Percentiles rank a stretch among this genome's conserved stretches.
These are phyloP conservation scores for Halophytophthora batemanensis DNA, from an alignment of 352 stramenopile species.

Conservation along the genomic window DNA sequence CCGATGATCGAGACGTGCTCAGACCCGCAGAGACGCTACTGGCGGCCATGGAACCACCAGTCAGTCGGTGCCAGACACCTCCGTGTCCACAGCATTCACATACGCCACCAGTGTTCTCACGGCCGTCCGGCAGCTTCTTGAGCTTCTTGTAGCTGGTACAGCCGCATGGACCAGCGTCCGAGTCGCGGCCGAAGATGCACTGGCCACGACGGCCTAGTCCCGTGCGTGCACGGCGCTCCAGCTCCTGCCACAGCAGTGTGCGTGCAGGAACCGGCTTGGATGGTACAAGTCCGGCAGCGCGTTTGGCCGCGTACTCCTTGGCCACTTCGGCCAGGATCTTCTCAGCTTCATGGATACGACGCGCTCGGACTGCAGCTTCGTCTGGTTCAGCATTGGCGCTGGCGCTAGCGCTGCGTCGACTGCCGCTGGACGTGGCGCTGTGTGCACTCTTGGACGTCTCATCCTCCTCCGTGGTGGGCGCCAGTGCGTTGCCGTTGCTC, in stretches of 20 bases:
- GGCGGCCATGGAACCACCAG: slow-evolving; percentile 39
- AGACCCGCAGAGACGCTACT: slow-evolving; percentile 13
- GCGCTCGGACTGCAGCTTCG: slow-evolving; percentile 9
- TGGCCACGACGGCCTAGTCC: slow-evolving; percentile 44
- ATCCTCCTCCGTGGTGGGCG: slow-evolving; percentile 22
- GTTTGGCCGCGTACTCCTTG: slow-evolving; percentile 80
- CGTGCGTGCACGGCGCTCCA: slow-evolving; percentile 34
- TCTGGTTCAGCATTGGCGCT: no score
- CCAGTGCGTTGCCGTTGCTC: slow-evolving; percentile 5
- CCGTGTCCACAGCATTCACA: slow-evolving; percentile 75
- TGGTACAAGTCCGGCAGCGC: slow-evolving; percentile 67
- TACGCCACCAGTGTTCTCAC: slow-evolving; percentile 49
- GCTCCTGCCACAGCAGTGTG: slow-evolving; percentile 80
- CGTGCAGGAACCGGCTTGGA: slow-evolving; percentile 65
- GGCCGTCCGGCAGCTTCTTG: slow-evolving; percentile 31
- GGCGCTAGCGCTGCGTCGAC: no score
- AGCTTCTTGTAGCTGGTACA: slow-evolving; percentile 60
- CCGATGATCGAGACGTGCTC: slow-evolving; percentile 8
- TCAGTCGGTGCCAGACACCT: slow-evolving; percentile 62
- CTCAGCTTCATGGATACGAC: slow-evolving; percentile 56
- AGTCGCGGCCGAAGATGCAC: slow-evolving; percentile 64
- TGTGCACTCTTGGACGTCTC: slow-evolving; percentile 14
- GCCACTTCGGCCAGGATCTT: slow-evolving; percentile 70
- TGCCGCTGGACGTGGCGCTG: slow-evolving; percentile 1
- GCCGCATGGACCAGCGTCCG: slow-evolving; percentile 38